phyloP scores from a whole-genome alignment of 257 asterid genomes.

The Verbena officinalis region DNA sequence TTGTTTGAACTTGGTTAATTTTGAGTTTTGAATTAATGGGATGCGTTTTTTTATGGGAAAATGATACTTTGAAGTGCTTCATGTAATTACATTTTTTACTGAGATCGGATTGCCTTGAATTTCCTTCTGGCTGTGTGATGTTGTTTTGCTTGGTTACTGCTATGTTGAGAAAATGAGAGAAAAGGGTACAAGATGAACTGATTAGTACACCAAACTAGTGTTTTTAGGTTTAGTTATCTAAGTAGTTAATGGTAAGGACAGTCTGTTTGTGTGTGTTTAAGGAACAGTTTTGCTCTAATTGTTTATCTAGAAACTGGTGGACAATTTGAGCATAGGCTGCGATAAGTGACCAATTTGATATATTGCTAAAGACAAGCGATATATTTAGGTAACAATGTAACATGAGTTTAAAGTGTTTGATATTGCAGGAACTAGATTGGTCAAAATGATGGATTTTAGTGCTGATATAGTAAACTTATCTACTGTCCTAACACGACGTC shows the following conservation, averaged over 20 bases:
- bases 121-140: not conserved
- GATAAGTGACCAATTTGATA: no score
- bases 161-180: not conserved
- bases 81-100: not conserved
- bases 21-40: not conserved
- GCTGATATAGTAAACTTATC: no score
- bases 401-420: no score
- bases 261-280: no score
- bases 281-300: no score
- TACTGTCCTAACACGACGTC: no score
- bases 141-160: not conserved
- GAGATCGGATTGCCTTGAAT: not conserved
- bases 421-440: no score
- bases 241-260: not conserved
- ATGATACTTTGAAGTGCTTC: not conserved
- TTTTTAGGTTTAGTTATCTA: not conserved
- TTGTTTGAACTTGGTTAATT: constrained; percentile 4
- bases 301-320: no score
- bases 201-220: not conserved
- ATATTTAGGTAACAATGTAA: no score
- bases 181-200: not conserved
- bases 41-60: constrained; percentile 3
- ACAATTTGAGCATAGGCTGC: no score
- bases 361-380: no score
- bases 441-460: no score